Base-by-base conservation (phyloP, 331 rosid species). In the Prunus yedoensis region DNA sequence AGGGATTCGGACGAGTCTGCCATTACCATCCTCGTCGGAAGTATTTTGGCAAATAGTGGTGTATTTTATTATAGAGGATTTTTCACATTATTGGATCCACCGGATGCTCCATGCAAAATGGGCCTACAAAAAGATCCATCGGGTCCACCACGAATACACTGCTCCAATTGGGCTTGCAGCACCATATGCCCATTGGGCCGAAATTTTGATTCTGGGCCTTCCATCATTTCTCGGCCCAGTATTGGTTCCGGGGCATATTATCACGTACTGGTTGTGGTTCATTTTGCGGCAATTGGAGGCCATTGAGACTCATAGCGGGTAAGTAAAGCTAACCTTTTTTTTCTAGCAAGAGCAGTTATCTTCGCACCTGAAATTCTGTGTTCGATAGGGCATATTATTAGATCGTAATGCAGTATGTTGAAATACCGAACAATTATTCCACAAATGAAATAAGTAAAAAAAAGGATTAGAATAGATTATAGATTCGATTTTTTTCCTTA, bases 241-340 rank as follows among this genome's bases (percentile, higher is more conserved):
- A 1, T 28, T 79, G 20, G 78, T 79, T 66, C 83, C 78, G 0
- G 53, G 78, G 27, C 83, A 79, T 47, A 73, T 79, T 32, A 5
- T 21, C 53, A 79, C 83, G 1, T 64, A 52, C 63, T 79, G 78
- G 83, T 14, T 73, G 1, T 73, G 83, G 83, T 54, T 79, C 68
- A 10, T 57, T 57, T 43, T 79, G 30, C 69, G 78, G 3, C 78
- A 79, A 9, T 17, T 79, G 60, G 83, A 79, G 30, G 74, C 70
- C 9, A 54, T 79, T 3, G 83, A 79, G 20, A 73, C 64, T 65
- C 83, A 79, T 56, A 79, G 83, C 74, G 70, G 83, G 83, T 73
- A 53, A n/a, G 25, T 16, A 0, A 21, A 30, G 10, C 7, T 1
- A 15, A 4, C 16, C 16, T 13, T 0, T 58, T n/a, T 23, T 15